phyloP scores from a whole-genome alignment of 163 green algal species.

The Scenedesmus sp. region DNA sequence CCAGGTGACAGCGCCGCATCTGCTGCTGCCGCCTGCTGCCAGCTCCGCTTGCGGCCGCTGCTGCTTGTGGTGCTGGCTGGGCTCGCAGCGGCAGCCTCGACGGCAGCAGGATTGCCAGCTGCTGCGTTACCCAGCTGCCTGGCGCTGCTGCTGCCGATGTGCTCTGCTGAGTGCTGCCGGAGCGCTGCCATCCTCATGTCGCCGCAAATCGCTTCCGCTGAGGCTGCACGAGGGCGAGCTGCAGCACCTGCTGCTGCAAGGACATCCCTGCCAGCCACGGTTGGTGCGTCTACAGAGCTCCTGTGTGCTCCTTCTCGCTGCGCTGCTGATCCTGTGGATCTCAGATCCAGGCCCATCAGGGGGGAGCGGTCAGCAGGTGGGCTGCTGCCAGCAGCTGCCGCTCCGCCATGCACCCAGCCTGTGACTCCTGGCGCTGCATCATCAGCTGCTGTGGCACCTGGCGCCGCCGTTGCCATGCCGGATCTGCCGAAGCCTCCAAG shows the following conservation, averaged over 20 bases:
- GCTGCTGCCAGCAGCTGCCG: neutral
- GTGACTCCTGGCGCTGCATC: neutral
- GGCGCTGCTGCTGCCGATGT: neutral
- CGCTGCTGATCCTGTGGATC: neutral
- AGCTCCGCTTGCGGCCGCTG: conserved; percentile 32
- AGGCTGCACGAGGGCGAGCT: neutral
- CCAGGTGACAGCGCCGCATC: neutral
- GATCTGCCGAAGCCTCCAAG: neutral
- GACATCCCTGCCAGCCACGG: neutral
- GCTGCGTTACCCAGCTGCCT: neutral
- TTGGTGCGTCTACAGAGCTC: neutral
- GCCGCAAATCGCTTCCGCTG: neutral
- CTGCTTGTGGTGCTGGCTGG: conserved; percentile 5
- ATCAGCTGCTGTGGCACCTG: neutral
- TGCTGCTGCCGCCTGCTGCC: conserved; percentile 19
- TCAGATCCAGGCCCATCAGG: neutral
- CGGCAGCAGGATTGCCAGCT: neutral
- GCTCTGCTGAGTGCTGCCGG: conserved; percentile 13
- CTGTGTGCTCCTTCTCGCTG: neutral
- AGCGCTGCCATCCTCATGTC: neutral
- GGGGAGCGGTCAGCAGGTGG: neutral
- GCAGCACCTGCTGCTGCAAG: neutral
- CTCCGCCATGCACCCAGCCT: neutral
- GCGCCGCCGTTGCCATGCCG: neutral
- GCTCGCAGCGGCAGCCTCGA: neutral